Percentiles rank a stretch among this genome's conserved stretches.
Evolutionary conservation across 2,329 filamentous ascomycete species (phyloP).

Genomic region (Chalara sp.): DNA sequence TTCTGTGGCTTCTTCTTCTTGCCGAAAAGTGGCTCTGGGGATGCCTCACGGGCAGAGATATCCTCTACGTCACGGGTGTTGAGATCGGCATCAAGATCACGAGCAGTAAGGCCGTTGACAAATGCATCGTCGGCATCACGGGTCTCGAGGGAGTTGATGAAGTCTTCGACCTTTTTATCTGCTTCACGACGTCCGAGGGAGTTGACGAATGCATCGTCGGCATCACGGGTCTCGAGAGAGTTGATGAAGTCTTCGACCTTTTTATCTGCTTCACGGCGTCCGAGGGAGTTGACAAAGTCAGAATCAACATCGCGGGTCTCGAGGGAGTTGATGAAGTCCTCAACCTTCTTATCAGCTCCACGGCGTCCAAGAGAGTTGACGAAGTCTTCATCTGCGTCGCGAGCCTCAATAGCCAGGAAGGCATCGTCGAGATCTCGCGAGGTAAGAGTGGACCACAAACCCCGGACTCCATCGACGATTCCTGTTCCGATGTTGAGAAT

Average conservation of each 20-base stretch:
- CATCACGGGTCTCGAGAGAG: not conserved
- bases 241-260: not conserved
- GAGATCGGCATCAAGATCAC: too few species aligned
- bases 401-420: not conserved
- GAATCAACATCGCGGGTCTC: not conserved
- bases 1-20: too few species aligned
- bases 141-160: not conserved
- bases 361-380: not conserved
- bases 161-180: not conserved
- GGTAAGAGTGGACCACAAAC: not conserved
- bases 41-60: not conserved
- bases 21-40: too few species aligned
- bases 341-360: not conserved
- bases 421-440: not conserved
- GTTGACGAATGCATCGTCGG: not conserved
- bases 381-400: not conserved
- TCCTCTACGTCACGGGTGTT: too few species aligned
- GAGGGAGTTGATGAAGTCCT: not conserved
- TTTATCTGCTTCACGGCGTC: too few species aligned
- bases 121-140: not conserved
- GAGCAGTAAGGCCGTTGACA: not conserved
- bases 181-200: not conserved
- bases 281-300: not conserved
- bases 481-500: not conserved
- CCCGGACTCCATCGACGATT: not conserved